Evolutionary conservation across 129 eudicot species (phyloP).

Genomic region (Ambrosia artemisiifolia): DNA sequence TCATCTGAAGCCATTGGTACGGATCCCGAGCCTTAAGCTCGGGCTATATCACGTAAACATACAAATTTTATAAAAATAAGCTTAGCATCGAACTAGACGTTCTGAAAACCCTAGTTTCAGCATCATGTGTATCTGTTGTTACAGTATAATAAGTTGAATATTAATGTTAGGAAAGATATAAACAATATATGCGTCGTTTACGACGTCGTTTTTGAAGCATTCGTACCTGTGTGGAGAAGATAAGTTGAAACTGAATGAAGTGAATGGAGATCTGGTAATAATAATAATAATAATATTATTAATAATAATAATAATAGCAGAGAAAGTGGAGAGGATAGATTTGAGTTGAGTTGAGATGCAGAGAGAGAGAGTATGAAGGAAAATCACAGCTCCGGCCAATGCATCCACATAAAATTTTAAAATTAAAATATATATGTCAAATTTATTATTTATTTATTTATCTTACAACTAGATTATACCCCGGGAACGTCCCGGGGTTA

Average conservation of each 20-base stretch:
- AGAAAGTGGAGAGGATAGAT: constrained; percentile 1
- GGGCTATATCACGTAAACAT: constrained; percentile 37
- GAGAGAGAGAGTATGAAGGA: constrained; percentile 23
- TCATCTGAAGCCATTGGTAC: constrained; percentile 36
- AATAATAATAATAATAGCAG: background rate
- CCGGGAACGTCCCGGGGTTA: too few species aligned
- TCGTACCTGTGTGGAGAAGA: too few species aligned
- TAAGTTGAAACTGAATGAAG: background rate
- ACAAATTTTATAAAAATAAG: constrained; percentile 11
- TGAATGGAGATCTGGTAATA: constrained; percentile 10
- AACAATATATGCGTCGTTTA: too few species aligned
- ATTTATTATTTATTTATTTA: background rate
- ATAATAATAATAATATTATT: background rate
- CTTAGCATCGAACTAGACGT: constrained; percentile 17
- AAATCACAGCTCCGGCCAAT: constrained; percentile 44
- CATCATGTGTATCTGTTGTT: constrained; percentile 12
- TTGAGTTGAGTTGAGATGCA: constrained; percentile 21
- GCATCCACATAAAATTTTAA: constrained; percentile 38
- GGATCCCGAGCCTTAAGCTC: constrained; percentile 51
- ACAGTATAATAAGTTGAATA: constrained; percentile 4
- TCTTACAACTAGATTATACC: too few species aligned
- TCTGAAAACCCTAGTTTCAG: constrained; percentile 15
- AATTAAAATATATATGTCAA: background rate
- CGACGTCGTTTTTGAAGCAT: too few species aligned
- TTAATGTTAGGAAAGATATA: background rate